A percentile compares a stretch with the other conserved stretches of the same genome.
These are phyloP conservation scores for Saturnispora gosingensis DNA, from an alignment of 805 yeast species.

Conservation along the genomic window DNA sequence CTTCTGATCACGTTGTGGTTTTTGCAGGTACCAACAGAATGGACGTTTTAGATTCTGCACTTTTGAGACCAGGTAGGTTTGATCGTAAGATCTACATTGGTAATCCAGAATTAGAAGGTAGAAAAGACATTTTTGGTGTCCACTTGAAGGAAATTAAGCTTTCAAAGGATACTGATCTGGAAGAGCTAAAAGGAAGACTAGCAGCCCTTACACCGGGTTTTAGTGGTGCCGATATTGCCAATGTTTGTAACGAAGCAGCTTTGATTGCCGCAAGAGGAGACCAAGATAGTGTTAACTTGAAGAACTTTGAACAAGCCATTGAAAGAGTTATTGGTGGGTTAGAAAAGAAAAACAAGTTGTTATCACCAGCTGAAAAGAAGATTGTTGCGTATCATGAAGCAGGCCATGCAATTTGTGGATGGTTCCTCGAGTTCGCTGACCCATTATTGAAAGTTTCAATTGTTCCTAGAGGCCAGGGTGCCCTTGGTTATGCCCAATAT, in stretches of 20 bases:
- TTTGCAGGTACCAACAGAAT: constrained; percentile 93
- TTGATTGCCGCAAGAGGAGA: constrained; percentile 80
- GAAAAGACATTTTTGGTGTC: constrained; percentile 77
- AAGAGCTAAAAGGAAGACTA: constrained; percentile 67
- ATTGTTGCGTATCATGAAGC: constrained; percentile 94
- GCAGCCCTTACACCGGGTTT: constrained; percentile 94
- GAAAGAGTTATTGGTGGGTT: constrained; percentile 94
- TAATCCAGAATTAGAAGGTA: constrained; percentile 81
- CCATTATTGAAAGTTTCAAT: constrained; percentile 89
- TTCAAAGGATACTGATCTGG: constrained; percentile 36
- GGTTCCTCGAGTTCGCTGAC: constrained; percentile 83
- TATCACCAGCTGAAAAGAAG: constrained; percentile 71
- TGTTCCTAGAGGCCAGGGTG: constrained; percentile 91
- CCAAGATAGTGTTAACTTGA: constrained; percentile 48
- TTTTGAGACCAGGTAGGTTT: constrained; percentile 90
- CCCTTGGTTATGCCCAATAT: constrained; percentile 93
- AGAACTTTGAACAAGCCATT: constrained; percentile 85
- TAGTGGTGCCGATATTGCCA: constrained; percentile 94
- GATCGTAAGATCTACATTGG: constrained; percentile 85
- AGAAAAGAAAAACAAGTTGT: constrained; percentile 72
- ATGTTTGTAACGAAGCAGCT: constrained; percentile 91
- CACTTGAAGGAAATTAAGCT: constrained; percentile 58
- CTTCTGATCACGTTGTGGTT: constrained; percentile 86
- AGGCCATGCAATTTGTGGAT: constrained; percentile 94
- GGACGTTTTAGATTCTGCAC: constrained; percentile 81